Base-by-base conservation (phyloP, 164 flowering plant genomes). In the Tetracentron sinense region DNA sequence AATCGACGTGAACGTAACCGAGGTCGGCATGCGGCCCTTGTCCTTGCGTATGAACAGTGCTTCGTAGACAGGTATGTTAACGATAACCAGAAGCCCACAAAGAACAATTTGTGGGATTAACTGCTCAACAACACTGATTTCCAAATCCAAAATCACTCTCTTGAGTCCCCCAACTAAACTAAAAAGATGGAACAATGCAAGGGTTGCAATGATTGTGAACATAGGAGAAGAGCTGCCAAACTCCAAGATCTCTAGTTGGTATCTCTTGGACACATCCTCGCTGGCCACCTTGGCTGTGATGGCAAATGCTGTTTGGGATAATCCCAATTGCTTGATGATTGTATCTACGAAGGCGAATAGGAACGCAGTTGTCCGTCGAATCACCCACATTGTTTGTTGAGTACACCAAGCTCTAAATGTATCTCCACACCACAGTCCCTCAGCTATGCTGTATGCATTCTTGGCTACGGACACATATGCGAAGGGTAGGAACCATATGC, bases 171-270 rank as follows among this genome's bases (percentile, higher is more conserved):
- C 52, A 14, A 54, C 28, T 17, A 78, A 63, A 16, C 54, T 31
- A 12, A 66, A 23, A 28, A 78, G 63, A 50, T 75, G 70, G 46
- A 69, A 14, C 60, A 69, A 22, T 0, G 77, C 72, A 4, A 72
- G 16, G 6, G 71, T 69, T 11, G 79, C 65, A 50, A 72, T 31
- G 51, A 72, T 58, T 11, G 54, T 63, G 26, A 78, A 78, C 79
- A 78, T 67, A 4, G 77, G 75, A 38, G 81, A 78, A n/a, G 67
- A n/a, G 4, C 62, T 52, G 2, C 81, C 81, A 23, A 77, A 77
- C 72, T 77, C 81, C 67, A 72, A 55, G 60, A 74, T 50, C 67
- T 72, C 78, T 42, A 68, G 56, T 33, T 74, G 62, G 27, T 74
- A 74, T 47, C 81, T 71, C 61, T 62, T 56, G 8, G 44, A 52